Conservation (phyloP, 2,329 filamentous ascomycete species). For the Alternaria postmessia region DNA sequence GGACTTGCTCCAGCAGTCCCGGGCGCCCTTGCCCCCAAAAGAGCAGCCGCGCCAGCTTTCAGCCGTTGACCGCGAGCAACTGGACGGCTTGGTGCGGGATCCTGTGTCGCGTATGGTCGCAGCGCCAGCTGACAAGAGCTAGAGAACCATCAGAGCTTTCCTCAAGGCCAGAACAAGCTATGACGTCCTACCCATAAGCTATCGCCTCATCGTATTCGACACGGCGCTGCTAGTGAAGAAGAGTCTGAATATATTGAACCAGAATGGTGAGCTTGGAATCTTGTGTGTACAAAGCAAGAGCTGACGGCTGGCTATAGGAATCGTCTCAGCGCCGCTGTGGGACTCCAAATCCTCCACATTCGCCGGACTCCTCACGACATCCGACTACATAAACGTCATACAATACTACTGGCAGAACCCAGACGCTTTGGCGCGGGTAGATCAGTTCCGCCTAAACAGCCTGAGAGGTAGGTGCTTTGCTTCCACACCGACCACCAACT, state of each 20-base stretch:
- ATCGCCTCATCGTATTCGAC: slow-evolving; percentile 94
- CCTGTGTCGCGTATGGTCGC: background rate
- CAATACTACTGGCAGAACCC: slow-evolving; percentile 99
- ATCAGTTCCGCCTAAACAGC: slow-evolving; percentile 91
- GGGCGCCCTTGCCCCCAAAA: slow-evolving; percentile 35
- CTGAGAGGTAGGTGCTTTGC: slow-evolving; percentile 73
- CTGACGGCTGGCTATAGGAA: slow-evolving; percentile 66
- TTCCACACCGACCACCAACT: slow-evolving; percentile 12
- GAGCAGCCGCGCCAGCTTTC: slow-evolving; percentile 55
- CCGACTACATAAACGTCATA: slow-evolving; percentile 98
- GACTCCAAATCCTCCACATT: slow-evolving; percentile 93
- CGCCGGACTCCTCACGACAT: slow-evolving; percentile 91
- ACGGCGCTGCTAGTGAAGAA: slow-evolving; percentile 96
- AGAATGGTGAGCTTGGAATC: slow-evolving; percentile 74
- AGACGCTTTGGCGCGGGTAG: slow-evolving; percentile 85
- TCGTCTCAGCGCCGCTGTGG: slow-evolving; percentile 97
- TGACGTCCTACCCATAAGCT: slow-evolving; percentile 95
- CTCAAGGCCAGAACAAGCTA: slow-evolving; percentile 96
- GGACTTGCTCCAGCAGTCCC: slow-evolving; percentile 24
- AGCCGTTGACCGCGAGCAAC: slow-evolving; percentile 77
- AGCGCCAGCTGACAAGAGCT: slow-evolving; percentile 24
- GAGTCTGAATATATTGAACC: slow-evolving; percentile 91
- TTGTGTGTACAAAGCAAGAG: slow-evolving; percentile 3
- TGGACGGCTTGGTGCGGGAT: slow-evolving; percentile 75
- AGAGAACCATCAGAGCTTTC: slow-evolving; percentile 91